Percentiles rank a stretch among this genome's conserved stretches.
Evolutionary conservation across 306 rosid genomes (phyloP).

Genomic region (Betula pendula): DNA sequence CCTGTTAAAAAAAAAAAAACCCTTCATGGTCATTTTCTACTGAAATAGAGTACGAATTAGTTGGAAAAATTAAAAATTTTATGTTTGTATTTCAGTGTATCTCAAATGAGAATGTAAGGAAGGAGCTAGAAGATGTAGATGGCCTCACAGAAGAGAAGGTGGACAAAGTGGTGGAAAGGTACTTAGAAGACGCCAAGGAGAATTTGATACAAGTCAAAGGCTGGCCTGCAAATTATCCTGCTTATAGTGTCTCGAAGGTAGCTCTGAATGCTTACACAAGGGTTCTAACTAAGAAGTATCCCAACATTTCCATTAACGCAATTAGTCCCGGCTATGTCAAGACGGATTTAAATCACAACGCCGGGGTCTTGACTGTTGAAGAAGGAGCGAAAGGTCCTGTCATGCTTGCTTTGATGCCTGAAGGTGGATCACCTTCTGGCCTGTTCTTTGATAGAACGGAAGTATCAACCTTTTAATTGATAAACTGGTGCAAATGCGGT

Average conservation of each 20-base stretch:
- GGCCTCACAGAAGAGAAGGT: constrained; percentile 10
- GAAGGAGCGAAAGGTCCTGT: not conserved
- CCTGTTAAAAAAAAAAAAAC: too few species aligned
- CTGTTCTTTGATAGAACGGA: not conserved
- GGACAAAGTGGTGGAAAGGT: constrained; percentile 2
- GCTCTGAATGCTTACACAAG: constrained; percentile 5
- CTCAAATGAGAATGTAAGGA: not conserved
- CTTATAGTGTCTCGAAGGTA: not conserved
- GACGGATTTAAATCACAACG: not conserved
- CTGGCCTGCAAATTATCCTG: not conserved
- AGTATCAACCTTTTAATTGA: not conserved
- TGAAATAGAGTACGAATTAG: not conserved
- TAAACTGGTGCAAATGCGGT: not conserved
- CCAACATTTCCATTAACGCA: not conserved
- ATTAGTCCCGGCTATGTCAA: not conserved
- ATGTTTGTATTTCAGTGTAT: not conserved
- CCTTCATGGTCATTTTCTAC: not conserved
- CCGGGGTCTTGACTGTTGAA: not conserved
- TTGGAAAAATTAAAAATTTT: too few species aligned
- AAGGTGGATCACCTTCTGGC: constrained; percentile 5
- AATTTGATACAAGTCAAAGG: not conserved
- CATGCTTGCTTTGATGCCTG: constrained; percentile 1
- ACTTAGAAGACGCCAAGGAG: not conserved
- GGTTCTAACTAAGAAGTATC: not conserved
- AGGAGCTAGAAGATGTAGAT: not conserved